Conservation (phyloP, 305 asterid species). For the Fraxinus paxiana region DNA sequence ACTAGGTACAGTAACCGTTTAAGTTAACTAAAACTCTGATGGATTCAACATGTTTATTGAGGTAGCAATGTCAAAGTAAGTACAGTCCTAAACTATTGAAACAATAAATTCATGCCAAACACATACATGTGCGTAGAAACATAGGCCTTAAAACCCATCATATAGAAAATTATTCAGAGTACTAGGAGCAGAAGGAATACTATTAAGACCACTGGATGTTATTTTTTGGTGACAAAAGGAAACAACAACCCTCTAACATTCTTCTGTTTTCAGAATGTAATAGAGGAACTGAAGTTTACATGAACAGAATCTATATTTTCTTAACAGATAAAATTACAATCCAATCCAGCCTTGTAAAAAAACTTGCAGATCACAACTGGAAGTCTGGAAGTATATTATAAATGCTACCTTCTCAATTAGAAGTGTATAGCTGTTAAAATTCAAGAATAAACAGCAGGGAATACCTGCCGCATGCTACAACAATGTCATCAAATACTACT, state of each 20-base stretch:
- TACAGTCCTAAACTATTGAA: neutral
- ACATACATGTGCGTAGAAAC: neutral
- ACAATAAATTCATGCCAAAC: neutral
- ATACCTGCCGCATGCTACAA: constrained; percentile 94
- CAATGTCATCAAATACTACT: constrained; percentile 58
- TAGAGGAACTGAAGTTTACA: neutral
- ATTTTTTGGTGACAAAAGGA: neutral
- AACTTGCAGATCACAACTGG: neutral
- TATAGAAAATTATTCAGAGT: neutral
- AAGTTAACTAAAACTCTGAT: neutral
- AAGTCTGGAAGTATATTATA: neutral
- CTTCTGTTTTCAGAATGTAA: neutral
- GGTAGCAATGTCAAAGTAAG: neutral
- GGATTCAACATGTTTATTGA: neutral
- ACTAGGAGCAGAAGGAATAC: neutral
- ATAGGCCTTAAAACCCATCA: neutral
- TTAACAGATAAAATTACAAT: neutral
- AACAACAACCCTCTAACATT: neutral
- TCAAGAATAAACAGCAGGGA: constrained; percentile 13
- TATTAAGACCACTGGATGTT: neutral
- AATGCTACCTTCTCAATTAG: neutral
- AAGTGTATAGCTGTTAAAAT: neutral
- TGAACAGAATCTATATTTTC: neutral
- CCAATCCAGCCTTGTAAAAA: neutral
- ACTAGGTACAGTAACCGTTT: neutral